These are phyloP conservation scores for Fraxinus albicans DNA, from an alignment of 305 asterid species.

Conservation along the genomic window DNA sequence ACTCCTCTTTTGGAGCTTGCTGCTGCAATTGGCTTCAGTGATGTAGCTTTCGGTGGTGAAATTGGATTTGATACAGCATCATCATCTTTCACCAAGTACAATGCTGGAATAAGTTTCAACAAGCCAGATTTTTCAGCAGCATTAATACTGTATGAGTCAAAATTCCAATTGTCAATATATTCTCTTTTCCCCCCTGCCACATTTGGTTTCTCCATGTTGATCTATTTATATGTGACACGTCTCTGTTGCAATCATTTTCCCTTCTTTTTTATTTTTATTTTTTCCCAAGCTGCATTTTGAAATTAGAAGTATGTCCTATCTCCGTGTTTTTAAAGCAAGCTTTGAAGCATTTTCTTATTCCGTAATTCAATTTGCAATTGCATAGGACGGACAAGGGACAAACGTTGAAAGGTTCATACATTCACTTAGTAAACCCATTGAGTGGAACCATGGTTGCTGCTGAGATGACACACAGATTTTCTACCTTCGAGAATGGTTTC, in stretches of 20 bases:
- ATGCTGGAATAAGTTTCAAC: slow-evolving; percentile 77
- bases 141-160: slow-evolving; percentile 51
- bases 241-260: background rate
- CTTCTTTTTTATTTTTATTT: background rate
- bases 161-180: background rate
- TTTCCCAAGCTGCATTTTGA: no score
- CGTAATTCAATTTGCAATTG: background rate
- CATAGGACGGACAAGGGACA: slow-evolving; percentile 76
- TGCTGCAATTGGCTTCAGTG: slow-evolving; percentile 65
- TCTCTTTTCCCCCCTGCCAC: background rate
- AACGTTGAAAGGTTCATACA: slow-evolving; percentile 76
- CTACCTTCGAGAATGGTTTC: slow-evolving; percentile 59
- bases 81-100: slow-evolving; percentile 71
- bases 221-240: background rate
- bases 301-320: no score
- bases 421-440: slow-evolving; percentile 52
- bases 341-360: no score
- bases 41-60: slow-evolving; percentile 71
- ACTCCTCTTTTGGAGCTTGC: slow-evolving; percentile 74
- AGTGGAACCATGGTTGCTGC: slow-evolving; percentile 77
- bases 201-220: background rate
- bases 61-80: slow-evolving; percentile 68
- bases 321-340: no score
- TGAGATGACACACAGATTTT: slow-evolving; percentile 74
- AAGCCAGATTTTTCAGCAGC: slow-evolving; percentile 78